Percentiles rank a stretch among this genome's conserved stretches.
Evolutionary conservation across 768 basidiomycete species (phyloP).

Genomic region (Trametes cinnabarina): DNA sequence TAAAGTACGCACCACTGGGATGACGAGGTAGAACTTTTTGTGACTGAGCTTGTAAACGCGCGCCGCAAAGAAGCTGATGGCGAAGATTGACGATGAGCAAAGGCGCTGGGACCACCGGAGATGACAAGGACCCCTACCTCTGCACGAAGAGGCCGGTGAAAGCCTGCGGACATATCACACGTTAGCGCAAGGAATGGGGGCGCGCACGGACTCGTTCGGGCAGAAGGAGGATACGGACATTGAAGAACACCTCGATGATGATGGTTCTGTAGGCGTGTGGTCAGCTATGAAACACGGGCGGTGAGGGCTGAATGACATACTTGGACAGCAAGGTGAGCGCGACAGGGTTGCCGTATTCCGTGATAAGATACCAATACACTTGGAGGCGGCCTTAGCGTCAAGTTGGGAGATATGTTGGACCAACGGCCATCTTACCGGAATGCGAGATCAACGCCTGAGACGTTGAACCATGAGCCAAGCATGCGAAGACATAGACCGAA

Average conservation of each 20-base stretch:
- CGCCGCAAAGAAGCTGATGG: slow-evolving; percentile 18
- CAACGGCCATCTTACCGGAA: slow-evolving; percentile 17
- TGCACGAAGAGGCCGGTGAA: slow-evolving; percentile 57
- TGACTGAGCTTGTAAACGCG: slow-evolving; percentile 40
- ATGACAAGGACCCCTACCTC: slow-evolving; percentile 33
- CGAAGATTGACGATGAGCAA: slow-evolving; percentile 31
- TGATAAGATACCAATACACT: slow-evolving; percentile 56
- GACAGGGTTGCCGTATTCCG: slow-evolving; percentile 46
- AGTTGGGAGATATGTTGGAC: background rate
- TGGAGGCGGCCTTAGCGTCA: background rate
- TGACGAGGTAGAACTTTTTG: slow-evolving; percentile 42
- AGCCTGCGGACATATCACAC: slow-evolving; percentile 33
- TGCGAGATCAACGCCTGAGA: slow-evolving; percentile 25
- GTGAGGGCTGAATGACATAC: slow-evolving; percentile 30
- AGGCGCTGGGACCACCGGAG: slow-evolving; percentile 41
- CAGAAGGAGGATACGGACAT: slow-evolving; percentile 34
- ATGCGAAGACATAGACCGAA: background rate
- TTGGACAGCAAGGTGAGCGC: slow-evolving; percentile 44
- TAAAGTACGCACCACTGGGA: slow-evolving; percentile 38
- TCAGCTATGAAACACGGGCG: background rate
- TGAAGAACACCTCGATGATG: slow-evolving; percentile 51
- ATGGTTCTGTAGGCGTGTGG: slow-evolving; percentile 38
- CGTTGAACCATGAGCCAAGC: background rate
- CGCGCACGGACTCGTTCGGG: background rate
- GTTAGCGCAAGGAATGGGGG: background rate